Percentiles rank a stretch among this genome's conserved stretches.
phyloP scores from a whole-genome alignment of 805 yeast species.

The Hanseniaspora occidentalis region DNA sequence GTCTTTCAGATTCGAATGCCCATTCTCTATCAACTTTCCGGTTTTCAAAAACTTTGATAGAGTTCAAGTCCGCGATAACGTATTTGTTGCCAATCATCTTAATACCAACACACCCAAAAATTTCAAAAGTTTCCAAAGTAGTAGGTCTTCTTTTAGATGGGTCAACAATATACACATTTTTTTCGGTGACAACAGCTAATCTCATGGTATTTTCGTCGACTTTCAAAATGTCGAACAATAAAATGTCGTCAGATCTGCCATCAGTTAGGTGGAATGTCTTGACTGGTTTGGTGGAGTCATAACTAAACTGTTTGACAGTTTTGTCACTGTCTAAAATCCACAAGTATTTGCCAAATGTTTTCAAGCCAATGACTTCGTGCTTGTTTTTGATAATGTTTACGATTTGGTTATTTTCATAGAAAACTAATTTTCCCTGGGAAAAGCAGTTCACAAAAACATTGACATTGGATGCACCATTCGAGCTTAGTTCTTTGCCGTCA shows the following conservation, averaged over 20 bases:
- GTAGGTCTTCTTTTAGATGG: constrained; percentile 31
- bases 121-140: constrained; percentile 14
- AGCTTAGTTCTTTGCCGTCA: background rate
- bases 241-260: constrained; percentile 21
- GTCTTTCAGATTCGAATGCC: constrained; percentile 13
- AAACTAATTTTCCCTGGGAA: constrained; percentile 18
- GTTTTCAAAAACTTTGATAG: constrained; percentile 3
- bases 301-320: constrained; percentile 22
- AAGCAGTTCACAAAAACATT: background rate
- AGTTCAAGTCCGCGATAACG: constrained; percentile 13
- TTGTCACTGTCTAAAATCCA: constrained; percentile 23
- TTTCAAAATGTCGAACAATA: constrained; percentile 17
- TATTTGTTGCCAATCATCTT: constrained; percentile 13
- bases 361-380: constrained; percentile 24
- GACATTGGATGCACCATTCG: background rate
- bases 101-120: constrained; percentile 11
- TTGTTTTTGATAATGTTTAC: constrained; percentile 25
- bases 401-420: constrained; percentile 25
- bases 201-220: constrained; percentile 11
- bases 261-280: constrained; percentile 24
- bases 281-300: constrained; percentile 22
- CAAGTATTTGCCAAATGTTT: constrained; percentile 23
- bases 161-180: constrained; percentile 51
- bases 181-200: constrained; percentile 20
- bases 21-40: constrained; percentile 12